phyloP scores from a whole-genome alignment of 768 basidiomycete genomes.

The Glaciozyma antarctica region DNA sequence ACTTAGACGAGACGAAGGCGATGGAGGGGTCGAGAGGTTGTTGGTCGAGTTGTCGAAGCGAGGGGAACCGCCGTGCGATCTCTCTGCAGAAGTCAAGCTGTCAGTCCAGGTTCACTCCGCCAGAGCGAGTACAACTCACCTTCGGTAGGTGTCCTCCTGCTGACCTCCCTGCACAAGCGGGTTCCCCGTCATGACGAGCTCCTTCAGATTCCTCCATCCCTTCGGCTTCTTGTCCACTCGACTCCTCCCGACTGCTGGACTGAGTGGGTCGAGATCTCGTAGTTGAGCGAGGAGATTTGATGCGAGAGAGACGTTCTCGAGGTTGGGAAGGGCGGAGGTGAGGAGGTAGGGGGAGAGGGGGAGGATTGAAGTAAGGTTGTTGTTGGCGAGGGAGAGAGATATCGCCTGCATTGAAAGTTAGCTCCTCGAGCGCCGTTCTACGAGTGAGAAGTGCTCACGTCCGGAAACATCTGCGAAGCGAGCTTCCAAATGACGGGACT shows the following conservation, averaged over 20 bases:
- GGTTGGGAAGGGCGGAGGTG: slow-evolving; percentile 62
- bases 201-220: slow-evolving; percentile 40
- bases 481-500: slow-evolving; percentile 82
- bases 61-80: slow-evolving; percentile 66
- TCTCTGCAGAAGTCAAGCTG: slow-evolving; percentile 48
- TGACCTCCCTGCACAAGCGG: slow-evolving; percentile 59
- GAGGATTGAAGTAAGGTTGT: slow-evolving; percentile 55
- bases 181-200: slow-evolving; percentile 65
- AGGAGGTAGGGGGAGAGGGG: slow-evolving; percentile 50
- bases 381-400: slow-evolving; percentile 76
- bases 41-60: slow-evolving; percentile 73
- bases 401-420: slow-evolving; percentile 48
- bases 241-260: slow-evolving; percentile 24
- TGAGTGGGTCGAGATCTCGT: slow-evolving; percentile 31
- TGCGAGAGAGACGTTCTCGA: slow-evolving; percentile 70
- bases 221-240: slow-evolving; percentile 33
- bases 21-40: slow-evolving; percentile 51
- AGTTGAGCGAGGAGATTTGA: slow-evolving; percentile 56
- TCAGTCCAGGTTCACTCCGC: not conserved
- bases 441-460: slow-evolving; percentile 43
- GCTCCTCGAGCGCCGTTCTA: too few species aligned
- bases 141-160: slow-evolving; percentile 56
- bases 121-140: slow-evolving; percentile 44
- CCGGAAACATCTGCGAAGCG: slow-evolving; percentile 65
- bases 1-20: slow-evolving; percentile 53